Percentiles rank a stretch among this genome's conserved stretches.
Conservation (phyloP, 1,139 yeast species). For the Wickerhamomyces sp. region DNA sequence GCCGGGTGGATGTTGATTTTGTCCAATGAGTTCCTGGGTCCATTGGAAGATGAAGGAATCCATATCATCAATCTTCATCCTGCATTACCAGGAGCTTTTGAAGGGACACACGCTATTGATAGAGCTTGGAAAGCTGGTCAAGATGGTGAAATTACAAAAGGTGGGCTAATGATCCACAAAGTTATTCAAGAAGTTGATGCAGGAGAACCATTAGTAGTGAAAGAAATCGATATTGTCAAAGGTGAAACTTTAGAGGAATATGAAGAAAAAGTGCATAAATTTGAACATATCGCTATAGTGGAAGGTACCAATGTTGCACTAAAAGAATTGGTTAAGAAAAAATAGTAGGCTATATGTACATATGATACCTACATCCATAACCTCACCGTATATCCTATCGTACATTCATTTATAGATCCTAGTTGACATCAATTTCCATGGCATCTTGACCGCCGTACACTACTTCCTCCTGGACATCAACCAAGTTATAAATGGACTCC, state of each 20-base stretch:
- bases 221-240: conserved; percentile 63
- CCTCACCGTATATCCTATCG: neutral
- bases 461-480: conserved; percentile 69
- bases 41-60: conserved; percentile 55
- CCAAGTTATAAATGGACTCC: conserved; percentile 57
- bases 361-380: neutral
- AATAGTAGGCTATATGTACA: neutral
- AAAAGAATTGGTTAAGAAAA: conserved; percentile 28
- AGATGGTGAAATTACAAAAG: conserved; percentile 63
- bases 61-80: conserved; percentile 93
- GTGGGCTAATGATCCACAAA: conserved; percentile 97
- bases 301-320: conserved; percentile 76
- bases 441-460: conserved; percentile 40
- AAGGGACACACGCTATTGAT: conserved; percentile 95
- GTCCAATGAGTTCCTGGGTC: conserved; percentile 68
- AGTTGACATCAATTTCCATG: conserved; percentile 68
- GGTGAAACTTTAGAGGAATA: conserved; percentile 76
- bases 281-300: conserved; percentile 88
- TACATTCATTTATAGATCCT: neutral
- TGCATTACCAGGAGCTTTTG: conserved; percentile 95
- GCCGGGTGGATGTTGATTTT: conserved; percentile 98
- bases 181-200: conserved; percentile 93
- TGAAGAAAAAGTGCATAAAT: conserved; percentile 76
- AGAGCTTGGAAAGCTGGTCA: conserved; percentile 96
- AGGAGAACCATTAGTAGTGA: conserved; percentile 84